Evolutionary conservation across 164 flowering plant genomes (phyloP).

Genomic region (Taxillus chinensis): DNA sequence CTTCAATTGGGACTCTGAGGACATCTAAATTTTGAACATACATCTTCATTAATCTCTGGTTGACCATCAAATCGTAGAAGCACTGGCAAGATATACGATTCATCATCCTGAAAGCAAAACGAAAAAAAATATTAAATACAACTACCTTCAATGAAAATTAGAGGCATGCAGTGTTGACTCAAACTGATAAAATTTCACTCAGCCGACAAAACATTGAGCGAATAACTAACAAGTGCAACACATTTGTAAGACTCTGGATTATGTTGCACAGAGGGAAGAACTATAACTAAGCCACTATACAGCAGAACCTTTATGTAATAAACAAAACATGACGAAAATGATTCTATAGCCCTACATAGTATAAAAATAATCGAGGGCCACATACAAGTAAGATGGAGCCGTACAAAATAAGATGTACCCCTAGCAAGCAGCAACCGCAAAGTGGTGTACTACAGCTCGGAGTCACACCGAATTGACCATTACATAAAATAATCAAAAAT

Average conservation of each 20-base stretch:
- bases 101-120: constrained; percentile 49
- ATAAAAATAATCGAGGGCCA: too few species aligned
- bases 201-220: neutral
- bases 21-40: constrained; percentile 14
- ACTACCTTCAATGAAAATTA: neutral
- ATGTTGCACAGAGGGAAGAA: neutral
- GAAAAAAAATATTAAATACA: constrained; percentile 9
- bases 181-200: neutral
- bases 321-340: too few species aligned
- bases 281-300: neutral
- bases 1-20: too few species aligned
- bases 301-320: too few species aligned
- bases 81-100: constrained; percentile 88
- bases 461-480: too few species aligned
- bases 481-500: too few species aligned
- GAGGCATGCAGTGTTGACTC: neutral
- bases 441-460: too few species aligned
- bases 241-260: neutral
- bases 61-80: constrained; percentile 87
- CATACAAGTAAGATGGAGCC: too few species aligned
- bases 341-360: too few species aligned
- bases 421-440: too few species aligned
- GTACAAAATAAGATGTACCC: too few species aligned
- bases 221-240: neutral
- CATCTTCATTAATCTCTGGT: constrained; percentile 95